These are phyloP conservation scores for Cucurbita ficifolia DNA, from an alignment of 306 rosid species.

Conservation along the genomic window DNA sequence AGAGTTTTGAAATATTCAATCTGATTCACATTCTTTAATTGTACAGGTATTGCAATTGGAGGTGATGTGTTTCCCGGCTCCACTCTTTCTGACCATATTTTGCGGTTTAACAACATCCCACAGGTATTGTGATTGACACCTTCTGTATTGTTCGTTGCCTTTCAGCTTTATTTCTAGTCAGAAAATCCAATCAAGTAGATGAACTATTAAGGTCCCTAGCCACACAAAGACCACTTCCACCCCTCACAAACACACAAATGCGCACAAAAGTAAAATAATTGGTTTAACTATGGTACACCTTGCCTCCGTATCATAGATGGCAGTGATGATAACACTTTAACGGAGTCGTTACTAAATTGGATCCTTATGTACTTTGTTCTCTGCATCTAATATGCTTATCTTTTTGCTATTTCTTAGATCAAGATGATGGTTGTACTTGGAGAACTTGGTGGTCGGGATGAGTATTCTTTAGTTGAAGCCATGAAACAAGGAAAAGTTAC, in stretches of 20 bases:
- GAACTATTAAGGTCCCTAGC: not conserved
- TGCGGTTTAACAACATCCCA: slow-evolving; percentile 96
- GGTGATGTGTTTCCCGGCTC: slow-evolving; percentile 99
- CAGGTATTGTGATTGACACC: slow-evolving; percentile 34
- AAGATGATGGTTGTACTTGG: slow-evolving; percentile 95
- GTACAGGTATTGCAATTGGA: slow-evolving; percentile 89
- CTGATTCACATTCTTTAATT: slow-evolving; percentile 4
- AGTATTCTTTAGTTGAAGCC: slow-evolving; percentile 93
- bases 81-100: slow-evolving; percentile 93
- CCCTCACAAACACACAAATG: not conserved
- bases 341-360: not conserved
- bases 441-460: slow-evolving; percentile 96
- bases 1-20: slow-evolving; percentile 5
- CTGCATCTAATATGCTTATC: slow-evolving; percentile 8
- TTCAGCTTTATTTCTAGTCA: not conserved
- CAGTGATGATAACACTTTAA: not conserved
- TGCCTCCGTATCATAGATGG: not conserved
- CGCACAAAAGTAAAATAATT: not conserved
- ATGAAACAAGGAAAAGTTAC: slow-evolving; percentile 82
- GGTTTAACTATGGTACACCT: not conserved
- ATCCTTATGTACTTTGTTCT: not conserved
- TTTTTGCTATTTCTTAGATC: slow-evolving; percentile 34
- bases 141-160: slow-evolving; percentile 10
- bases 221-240: not conserved
- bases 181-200: not conserved